Evolutionary conservation across 2,329 filamentous ascomycete genomes (phyloP).

Genomic region (Penicillium sp.): DNA sequence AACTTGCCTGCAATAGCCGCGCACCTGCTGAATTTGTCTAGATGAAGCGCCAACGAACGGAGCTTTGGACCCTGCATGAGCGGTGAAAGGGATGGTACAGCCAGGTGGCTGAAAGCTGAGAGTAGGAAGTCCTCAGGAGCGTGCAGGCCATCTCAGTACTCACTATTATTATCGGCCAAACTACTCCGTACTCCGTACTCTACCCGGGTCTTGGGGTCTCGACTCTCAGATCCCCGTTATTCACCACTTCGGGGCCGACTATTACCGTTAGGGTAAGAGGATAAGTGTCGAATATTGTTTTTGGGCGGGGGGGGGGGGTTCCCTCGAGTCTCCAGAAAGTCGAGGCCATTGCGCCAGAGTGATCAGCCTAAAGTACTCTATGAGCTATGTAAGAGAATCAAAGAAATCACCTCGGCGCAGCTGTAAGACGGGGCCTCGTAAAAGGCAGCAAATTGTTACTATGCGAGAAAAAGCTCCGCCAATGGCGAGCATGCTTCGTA

Average conservation of each 20-base stretch:
- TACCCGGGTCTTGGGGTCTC: neutral
- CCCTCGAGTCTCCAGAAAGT: no score
- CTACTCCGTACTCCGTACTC: neutral
- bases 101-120: neutral
- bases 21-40: conserved; percentile 1
- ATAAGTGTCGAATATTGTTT: neutral
- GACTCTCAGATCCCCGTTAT: neutral
- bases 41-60: neutral
- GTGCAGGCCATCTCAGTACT: neutral
- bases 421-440: neutral
- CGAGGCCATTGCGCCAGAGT: neutral
- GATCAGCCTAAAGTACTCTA: neutral
- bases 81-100: neutral
- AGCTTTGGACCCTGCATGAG: neutral
- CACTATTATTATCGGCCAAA: neutral
- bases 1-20: neutral
- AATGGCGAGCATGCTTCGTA: neutral
- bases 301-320: no score
- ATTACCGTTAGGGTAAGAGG: neutral
- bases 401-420: neutral
- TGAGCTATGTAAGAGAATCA: neutral
- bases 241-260: neutral
- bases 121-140: neutral
- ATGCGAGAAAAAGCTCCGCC: conserved; percentile 3
- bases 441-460: neutral